Evolutionary conservation across 139 green algal genomes (phyloP).

Genomic region (Tetradesmus lagerheimii): DNA sequence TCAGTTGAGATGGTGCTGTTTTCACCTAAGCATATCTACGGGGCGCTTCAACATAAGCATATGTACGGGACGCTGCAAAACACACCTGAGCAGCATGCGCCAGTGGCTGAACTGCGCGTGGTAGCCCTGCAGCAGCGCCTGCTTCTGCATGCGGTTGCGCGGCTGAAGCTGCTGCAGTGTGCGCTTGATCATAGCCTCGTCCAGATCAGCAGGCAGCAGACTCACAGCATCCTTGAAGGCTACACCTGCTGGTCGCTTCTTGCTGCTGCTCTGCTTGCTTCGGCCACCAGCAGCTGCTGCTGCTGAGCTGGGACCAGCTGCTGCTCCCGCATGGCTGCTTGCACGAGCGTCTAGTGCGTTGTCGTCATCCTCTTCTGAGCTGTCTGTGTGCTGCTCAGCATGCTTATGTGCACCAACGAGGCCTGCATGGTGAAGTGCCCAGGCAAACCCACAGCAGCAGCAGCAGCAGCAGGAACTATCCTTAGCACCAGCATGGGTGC

Average conservation of each 20-base stretch:
- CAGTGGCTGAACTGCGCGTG: slow-evolving; percentile 42
- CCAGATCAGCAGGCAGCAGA: slow-evolving; percentile 40
- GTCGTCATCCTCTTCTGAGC: background rate
- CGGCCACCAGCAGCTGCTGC: background rate
- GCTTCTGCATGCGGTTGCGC: slow-evolving; percentile 50
- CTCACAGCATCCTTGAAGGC: slow-evolving; percentile 10
- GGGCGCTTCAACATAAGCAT: too few species aligned
- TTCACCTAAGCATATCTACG: too few species aligned
- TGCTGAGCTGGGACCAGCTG: slow-evolving; percentile 15
- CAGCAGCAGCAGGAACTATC: background rate
- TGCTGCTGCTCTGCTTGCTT: background rate
- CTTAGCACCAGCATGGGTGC: background rate
- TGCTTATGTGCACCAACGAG: background rate
- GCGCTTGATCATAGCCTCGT: slow-evolving; percentile 44
- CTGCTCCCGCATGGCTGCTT: slow-evolving; percentile 26
- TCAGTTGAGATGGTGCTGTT: too few species aligned
- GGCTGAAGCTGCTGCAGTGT: slow-evolving; percentile 42
- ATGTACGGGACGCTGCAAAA: too few species aligned
- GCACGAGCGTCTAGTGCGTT: background rate
- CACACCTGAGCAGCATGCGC: slow-evolving; percentile 52
- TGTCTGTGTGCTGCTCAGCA: background rate
- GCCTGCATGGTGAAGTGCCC: background rate
- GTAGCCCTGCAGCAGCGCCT: slow-evolving; percentile 33
- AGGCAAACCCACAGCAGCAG: background rate
- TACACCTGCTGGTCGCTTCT: background rate